Evolutionary conservation across 768 basidiomycete genomes (phyloP).

Genomic region (Boletus rubroflammeus): DNA sequence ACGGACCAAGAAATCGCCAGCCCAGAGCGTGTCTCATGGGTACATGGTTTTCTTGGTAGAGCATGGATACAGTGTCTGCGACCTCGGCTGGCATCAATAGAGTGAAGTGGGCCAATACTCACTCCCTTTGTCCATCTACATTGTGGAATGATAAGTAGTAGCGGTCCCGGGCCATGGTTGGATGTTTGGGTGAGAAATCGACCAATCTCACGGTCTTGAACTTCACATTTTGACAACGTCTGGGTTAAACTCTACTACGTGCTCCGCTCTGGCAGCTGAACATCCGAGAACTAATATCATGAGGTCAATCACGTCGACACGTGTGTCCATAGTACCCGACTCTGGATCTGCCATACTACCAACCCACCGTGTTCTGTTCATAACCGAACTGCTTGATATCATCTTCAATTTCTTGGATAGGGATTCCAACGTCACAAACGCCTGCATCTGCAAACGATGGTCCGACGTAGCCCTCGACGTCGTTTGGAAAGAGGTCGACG

Average conservation of each 20-base stretch:
- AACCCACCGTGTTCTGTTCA: constrained; percentile 39
- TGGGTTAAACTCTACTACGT: too few relatives aligned
- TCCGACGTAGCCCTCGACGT: constrained; percentile 52
- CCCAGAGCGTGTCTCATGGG: not conserved
- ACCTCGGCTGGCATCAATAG: not conserved
- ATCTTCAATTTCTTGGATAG: constrained; percentile 48
- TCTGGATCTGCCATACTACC: not conserved
- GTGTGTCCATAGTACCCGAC: not conserved
- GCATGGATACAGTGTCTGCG: not conserved
- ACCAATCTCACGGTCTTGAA: not conserved
- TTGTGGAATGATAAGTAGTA: not conserved
- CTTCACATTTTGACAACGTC: too few relatives aligned
- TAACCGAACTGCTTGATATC: constrained; percentile 59
- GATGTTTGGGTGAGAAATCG: not conserved
- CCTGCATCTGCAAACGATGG: constrained; percentile 57
- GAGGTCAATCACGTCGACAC: not conserved
- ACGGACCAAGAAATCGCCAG: not conserved
- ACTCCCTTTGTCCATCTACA: not conserved
- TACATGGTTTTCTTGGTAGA: not conserved
- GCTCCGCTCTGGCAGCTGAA: too few relatives aligned
- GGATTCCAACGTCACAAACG: constrained; percentile 41
- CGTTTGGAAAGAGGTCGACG: constrained; percentile 55
- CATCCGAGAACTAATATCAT: not conserved
- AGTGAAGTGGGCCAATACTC: not conserved
- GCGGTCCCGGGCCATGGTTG: too few relatives aligned